Conservation (phyloP, 257 asterid genomes). For the Cynanchum wilfordii region DNA sequence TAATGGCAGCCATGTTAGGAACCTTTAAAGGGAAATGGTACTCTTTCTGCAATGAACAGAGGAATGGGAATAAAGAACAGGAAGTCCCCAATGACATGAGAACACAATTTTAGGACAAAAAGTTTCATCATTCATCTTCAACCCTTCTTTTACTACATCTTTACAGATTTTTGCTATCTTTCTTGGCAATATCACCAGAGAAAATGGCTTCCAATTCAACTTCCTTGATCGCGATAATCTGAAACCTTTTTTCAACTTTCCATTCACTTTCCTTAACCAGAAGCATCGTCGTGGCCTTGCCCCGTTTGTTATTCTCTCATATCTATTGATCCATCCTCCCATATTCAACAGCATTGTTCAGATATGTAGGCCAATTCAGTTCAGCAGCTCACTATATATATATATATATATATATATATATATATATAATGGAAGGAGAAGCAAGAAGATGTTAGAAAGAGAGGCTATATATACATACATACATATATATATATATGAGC, state of each 20-base stretch:
- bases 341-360: constrained; percentile 10
- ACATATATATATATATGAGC: constrained; percentile 7
- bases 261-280: constrained; percentile 38
- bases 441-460: constrained; percentile 2
- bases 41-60: constrained; percentile 17
- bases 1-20: background rate
- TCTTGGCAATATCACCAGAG: constrained; percentile 42
- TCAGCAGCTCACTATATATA: background rate
- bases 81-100: constrained; percentile 74
- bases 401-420: background rate
- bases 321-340: constrained; percentile 24
- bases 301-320: constrained; percentile 38
- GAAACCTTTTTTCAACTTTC: constrained; percentile 44
- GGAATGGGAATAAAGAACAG: constrained; percentile 48
- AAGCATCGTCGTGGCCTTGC: constrained; percentile 28
- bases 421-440: constrained; percentile 15
- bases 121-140: constrained; percentile 42
- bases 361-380: background rate
- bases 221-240: constrained; percentile 40
- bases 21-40: constrained; percentile 11
- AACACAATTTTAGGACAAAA: constrained; percentile 47
- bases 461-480: background rate
- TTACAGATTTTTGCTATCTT: constrained; percentile 42
- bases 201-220: constrained; percentile 72
- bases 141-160: constrained; percentile 31